phyloP scores from a whole-genome alignment of 2,329 filamentous ascomycete genomes.

The Leptographium wingfieldii region DNA sequence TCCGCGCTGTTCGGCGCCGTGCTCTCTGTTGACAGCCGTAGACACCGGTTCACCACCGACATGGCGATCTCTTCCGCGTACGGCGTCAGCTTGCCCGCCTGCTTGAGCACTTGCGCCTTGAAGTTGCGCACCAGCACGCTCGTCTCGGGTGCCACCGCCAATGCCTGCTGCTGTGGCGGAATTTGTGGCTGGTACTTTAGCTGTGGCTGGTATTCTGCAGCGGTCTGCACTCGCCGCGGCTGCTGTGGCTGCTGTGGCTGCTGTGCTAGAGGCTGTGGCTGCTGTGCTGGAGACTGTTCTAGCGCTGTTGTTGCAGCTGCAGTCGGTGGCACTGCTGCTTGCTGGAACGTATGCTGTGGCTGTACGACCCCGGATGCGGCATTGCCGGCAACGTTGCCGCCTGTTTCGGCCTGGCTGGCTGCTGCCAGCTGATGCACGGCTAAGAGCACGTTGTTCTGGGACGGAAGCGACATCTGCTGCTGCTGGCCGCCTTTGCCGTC shows the following conservation, averaged over 20 bases:
- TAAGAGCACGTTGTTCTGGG: neutral
- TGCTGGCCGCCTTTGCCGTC: neutral
- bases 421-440: neutral
- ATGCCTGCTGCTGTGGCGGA: neutral
- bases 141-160: conserved; percentile 16
- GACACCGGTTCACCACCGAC: conserved; percentile 38
- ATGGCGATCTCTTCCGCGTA: conserved; percentile 35
- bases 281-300: neutral
- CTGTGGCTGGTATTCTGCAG: neutral
- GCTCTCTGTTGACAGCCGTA: conserved; percentile 31
- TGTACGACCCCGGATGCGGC: neutral
- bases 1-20: conserved; percentile 17
- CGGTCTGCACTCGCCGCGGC: neutral
- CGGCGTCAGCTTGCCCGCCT: conserved; percentile 26
- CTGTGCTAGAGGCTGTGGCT: neutral
- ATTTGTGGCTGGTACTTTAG: neutral
- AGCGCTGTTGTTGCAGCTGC: neutral
- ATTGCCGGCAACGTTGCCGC: neutral
- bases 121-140: conserved; percentile 30
- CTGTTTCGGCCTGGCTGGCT: neutral
- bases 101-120: conserved; percentile 33
- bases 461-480: neutral
- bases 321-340: neutral
- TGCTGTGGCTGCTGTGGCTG: neutral
- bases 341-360: neutral